These are phyloP conservation scores for Retiboletus flavoniger DNA, from an alignment of 1,284 basidiomycete genomes.

Conservation along the genomic window DNA sequence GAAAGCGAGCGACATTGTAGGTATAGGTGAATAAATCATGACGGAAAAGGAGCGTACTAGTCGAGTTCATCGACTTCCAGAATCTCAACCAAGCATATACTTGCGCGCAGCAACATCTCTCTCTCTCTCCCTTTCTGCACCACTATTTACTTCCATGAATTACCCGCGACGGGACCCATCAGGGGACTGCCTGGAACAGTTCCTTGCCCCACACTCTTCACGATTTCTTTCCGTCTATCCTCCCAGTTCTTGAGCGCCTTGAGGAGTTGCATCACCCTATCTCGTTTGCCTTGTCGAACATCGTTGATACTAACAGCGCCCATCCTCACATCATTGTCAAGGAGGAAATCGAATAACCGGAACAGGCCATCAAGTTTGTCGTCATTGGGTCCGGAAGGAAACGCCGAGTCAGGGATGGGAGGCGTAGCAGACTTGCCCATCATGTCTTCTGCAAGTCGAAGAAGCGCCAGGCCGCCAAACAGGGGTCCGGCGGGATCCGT, in stretches of 20 bases:
- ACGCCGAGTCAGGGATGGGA: conserved; percentile 75
- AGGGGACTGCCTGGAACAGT: conserved; percentile 29
- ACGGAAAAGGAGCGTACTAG: conserved; percentile 22
- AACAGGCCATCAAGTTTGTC: conserved; percentile 89
- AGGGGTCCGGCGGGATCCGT: conserved; percentile 49
- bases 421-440: conserved; percentile 66
- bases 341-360: conserved; percentile 82
- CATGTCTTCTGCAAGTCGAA: conserved; percentile 75
- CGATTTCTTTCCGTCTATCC: conserved; percentile 61
- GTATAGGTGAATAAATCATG: conserved; percentile 8
- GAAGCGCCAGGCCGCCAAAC: conserved; percentile 68
- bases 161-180: conserved; percentile 9
- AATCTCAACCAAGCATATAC: conserved; percentile 5
- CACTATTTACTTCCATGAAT: conserved; percentile 4
- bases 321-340: conserved; percentile 87
- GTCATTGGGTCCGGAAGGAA: conserved; percentile 64
- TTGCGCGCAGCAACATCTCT: background rate
- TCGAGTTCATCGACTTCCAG: conserved; percentile 11
- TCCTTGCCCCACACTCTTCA: conserved; percentile 52
- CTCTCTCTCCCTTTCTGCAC: background rate
- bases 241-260: conserved; percentile 77
- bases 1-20: background rate
- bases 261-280: conserved; percentile 76
- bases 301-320: conserved; percentile 90
- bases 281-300: conserved; percentile 73